Conservation (phyloP, 768 basidiomycete species). For the Lactifluus pinguis region DNA sequence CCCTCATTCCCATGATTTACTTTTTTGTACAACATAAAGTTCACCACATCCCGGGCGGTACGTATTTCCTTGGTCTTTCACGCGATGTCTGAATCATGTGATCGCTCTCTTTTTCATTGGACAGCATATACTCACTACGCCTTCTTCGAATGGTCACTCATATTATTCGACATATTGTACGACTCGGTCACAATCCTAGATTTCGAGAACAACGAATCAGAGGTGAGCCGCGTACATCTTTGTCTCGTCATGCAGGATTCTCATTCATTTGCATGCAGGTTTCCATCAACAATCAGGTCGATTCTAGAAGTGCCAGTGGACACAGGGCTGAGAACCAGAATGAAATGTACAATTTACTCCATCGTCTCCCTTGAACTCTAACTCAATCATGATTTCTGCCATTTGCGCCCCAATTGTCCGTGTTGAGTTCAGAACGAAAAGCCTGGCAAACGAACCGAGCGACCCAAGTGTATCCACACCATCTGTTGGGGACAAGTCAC, state of each 20-base stretch:
- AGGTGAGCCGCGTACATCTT: conserved; percentile 30
- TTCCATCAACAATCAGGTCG: conserved; percentile 24
- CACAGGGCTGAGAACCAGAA: conserved; percentile 19
- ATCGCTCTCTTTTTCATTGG: not conserved
- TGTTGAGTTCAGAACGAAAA: not conserved
- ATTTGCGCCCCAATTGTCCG: not conserved
- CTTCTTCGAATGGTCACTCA: conserved; percentile 83
- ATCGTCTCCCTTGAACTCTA: conserved; percentile 35
- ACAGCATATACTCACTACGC: conserved; percentile 80
- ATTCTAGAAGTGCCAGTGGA: conserved; percentile 11
- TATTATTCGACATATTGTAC: conserved; percentile 61
- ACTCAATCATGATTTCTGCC: conserved; percentile 8
- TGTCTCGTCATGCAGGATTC: not conserved
- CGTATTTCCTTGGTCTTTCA: conserved; percentile 14
- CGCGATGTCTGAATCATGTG: not conserved
- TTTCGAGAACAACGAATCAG: conserved; percentile 42
- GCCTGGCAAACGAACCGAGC: not conserved
- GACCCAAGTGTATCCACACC: not conserved
- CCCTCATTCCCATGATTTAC: conserved; percentile 67
- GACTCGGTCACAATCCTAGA: conserved; percentile 61
- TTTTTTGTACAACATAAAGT: conserved; percentile 85
- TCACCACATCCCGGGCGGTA: conserved; percentile 68
- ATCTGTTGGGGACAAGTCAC: not conserved
- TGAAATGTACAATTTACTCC: conserved; percentile 39
- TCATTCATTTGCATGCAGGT: conserved; percentile 16